phyloP scores from a whole-genome alignment of 2,329 filamentous ascomycete species.

The Ceratocystis papillata region DNA sequence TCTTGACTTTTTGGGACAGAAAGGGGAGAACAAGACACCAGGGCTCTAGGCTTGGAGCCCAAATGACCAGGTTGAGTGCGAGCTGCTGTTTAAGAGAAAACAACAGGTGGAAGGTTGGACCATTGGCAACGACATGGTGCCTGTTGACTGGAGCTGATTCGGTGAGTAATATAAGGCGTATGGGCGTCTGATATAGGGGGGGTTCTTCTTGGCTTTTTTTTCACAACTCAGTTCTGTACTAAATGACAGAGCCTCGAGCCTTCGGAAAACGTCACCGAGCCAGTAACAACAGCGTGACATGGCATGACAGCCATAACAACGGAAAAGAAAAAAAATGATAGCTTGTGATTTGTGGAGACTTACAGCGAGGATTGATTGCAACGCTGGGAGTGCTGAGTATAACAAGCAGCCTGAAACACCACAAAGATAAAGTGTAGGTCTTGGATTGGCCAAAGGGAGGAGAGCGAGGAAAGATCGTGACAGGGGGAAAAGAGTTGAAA shows the following conservation, averaged over 20 bases:
- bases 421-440: not conserved
- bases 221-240: not conserved
- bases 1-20: not conserved
- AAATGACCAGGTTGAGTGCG: not conserved
- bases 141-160: not conserved
- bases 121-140: not conserved
- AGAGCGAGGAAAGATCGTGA: not conserved
- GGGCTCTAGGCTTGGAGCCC: not conserved
- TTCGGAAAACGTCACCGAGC: conserved; percentile 11
- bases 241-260: conserved; percentile 5
- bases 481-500: not conserved
- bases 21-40: conserved; percentile 1
- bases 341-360: conserved; percentile 8
- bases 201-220: not conserved
- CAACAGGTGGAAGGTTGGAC: not conserved
- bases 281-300: conserved; percentile 10
- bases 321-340: not conserved
- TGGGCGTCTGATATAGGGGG: not conserved
- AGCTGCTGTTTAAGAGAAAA: not conserved
- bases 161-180: not conserved
- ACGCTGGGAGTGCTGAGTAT: not conserved
- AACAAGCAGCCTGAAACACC: not conserved
- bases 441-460: too few relatives aligned
- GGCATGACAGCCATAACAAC: not conserved
- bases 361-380: not conserved